Evolutionary conservation across 2,329 filamentous ascomycete species (phyloP), one percentile per base, ranked within the genome.

Genomic region (Fonsecaea pedrosoi): DNA sequence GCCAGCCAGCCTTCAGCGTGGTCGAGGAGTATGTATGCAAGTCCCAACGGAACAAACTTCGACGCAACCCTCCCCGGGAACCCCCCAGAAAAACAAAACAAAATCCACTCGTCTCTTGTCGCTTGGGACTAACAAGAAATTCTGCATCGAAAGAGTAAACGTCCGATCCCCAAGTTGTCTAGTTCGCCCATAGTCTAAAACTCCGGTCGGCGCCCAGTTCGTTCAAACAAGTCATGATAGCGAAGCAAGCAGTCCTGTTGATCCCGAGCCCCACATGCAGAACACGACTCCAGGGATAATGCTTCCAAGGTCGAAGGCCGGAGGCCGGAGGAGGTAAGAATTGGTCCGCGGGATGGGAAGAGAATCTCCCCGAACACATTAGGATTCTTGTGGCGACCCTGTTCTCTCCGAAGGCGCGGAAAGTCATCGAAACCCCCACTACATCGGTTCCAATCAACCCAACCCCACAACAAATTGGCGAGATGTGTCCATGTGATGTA

Each of bases 341-440:
- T 15, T 42, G 42, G 42, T 21, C 42, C 42, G 18, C 42, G 42
- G 42, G 21, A 48, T 12, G n/a, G 9, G n/a, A 21, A n/a, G n/a
- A 21, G 42, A 48, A 48, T 18, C 5, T 48, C 21, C n/a, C 18
- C 18, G 18, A 30, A 42, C 12, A 10, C 42, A 10, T 9, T 50
- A 5, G 18, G 40, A 32, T 50, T 25, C 45, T 12, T 25, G 45
- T 50, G 45, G 21, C 45, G 18, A 50, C 45, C 45, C 45, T 30
- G 18, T 50, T 50, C 21, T 25, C 45, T 50, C 45, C 45, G 45
- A 50, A 12, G 45, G 21, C 45, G 45, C 45, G 8, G 45, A 50
- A 50, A 50, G 18, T 13, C 45, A 30, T 50, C 18, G 21, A 4
- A 50, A 18, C 18, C 45, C 45, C 25, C 45, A 50, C 12, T 30